Evolutionary conservation across 2,329 filamentous ascomycete species (phyloP).

Genomic region (Pleurostoma richardsiae): DNA sequence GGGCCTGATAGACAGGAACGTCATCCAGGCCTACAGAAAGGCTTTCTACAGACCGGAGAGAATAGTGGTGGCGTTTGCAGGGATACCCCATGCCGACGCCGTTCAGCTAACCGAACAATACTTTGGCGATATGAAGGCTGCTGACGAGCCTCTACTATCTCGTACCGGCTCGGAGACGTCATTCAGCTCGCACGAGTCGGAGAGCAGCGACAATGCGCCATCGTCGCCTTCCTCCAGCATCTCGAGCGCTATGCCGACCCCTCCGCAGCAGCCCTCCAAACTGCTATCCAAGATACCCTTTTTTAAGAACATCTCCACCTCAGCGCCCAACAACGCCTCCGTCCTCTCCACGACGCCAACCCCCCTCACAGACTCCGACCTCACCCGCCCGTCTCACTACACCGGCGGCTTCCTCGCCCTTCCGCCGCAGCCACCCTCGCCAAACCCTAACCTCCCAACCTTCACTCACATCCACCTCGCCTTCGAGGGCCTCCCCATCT

Average conservation of each 20-base stretch:
- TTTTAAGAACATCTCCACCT: conserved; percentile 81
- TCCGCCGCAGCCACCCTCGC: conserved; percentile 71
- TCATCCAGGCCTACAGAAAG: conserved; percentile 73
- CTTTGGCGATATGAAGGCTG: conserved; percentile 82
- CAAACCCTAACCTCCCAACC: conserved; percentile 70
- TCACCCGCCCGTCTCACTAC: conserved; percentile 69
- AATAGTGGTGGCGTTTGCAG: conserved; percentile 93
- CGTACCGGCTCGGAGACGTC: conserved; percentile 56
- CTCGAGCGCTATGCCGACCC: conserved; percentile 22
- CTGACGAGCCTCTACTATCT: conserved; percentile 42
- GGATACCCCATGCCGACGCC: conserved; percentile 76
- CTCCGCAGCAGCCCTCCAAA: conserved; percentile 47
- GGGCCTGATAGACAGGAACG: conserved; percentile 64
- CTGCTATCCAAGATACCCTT: conserved; percentile 74
- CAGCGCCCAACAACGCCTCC: conserved; percentile 58
- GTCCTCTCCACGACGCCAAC: conserved; percentile 40
- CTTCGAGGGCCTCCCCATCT: conserved; percentile 90
- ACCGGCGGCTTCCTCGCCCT: conserved; percentile 90
- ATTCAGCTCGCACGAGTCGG: conserved; percentile 30
- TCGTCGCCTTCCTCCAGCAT: conserved; percentile 24
- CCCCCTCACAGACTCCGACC: conserved; percentile 44
- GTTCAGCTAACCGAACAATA: conserved; percentile 74
- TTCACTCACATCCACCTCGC: conserved; percentile 93
- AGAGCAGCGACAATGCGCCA: conserved; percentile 23
- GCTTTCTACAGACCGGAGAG: conserved; percentile 84